Percentiles rank a stretch among this genome's conserved stretches.
phyloP scores from a whole-genome alignment of 352 stramenopile species.

The Phytophthora cactorum region DNA sequence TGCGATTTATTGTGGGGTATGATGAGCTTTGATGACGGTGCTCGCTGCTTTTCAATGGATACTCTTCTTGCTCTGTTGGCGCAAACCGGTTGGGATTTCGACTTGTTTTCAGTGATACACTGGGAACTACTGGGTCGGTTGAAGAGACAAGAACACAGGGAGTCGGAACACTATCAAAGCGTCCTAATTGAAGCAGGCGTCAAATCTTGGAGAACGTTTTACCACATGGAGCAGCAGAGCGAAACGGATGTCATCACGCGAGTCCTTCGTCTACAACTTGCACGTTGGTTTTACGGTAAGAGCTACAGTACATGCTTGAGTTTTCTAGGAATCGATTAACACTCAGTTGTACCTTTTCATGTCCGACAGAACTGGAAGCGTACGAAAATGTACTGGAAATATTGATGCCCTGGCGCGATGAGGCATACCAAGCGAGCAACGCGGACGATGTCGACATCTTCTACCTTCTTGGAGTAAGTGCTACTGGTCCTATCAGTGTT shows the following conservation, averaged over 20 bases:
- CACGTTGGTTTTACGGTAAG: conserved; percentile 81
- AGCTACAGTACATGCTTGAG: background rate
- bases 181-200: conserved; percentile 43
- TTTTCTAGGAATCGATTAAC: background rate
- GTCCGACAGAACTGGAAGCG: conserved; percentile 41
- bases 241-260: conserved; percentile 23
- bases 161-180: conserved; percentile 14
- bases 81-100: conserved; percentile 77
- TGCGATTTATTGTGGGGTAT: conserved; percentile 81
- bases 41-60: conserved; percentile 47
- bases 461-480: conserved; percentile 58
- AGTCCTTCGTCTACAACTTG: conserved; percentile 49
- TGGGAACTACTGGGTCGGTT: conserved; percentile 60
- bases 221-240: conserved; percentile 54
- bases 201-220: conserved; percentile 57
- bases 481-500: background rate
- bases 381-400: conserved; percentile 36
- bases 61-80: conserved; percentile 58
- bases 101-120: conserved; percentile 71
- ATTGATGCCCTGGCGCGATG: conserved; percentile 26
- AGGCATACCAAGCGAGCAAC: conserved; percentile 11
- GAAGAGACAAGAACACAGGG: conserved; percentile 14
- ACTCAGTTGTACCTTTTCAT: background rate
- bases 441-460: conserved; percentile 24
- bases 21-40: conserved; percentile 65